These are phyloP conservation scores for Ceratocystis eucalypticola DNA, from an alignment of 2,329 filamentous ascomycete species.

Conservation along the genomic window DNA sequence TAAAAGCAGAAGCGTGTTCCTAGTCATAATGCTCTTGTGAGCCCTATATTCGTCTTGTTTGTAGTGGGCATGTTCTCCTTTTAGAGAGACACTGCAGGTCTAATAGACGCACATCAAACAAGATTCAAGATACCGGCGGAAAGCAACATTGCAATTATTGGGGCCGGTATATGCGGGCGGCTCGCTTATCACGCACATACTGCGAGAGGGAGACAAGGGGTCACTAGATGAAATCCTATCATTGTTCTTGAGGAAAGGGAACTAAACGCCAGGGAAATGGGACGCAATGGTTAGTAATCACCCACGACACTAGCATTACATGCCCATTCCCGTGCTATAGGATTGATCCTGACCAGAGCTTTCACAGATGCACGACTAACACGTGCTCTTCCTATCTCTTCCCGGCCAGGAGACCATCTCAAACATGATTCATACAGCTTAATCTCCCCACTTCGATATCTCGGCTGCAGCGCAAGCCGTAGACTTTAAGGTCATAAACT, in stretches of 20 bases:
- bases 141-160: slow-evolving; percentile 35
- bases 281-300: slow-evolving; percentile 25
- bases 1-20: too few species aligned
- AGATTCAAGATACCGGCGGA: slow-evolving; percentile 28
- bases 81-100: slow-evolving; percentile 31
- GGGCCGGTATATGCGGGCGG: slow-evolving; percentile 35
- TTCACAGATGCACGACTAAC: neutral
- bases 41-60: slow-evolving; percentile 20
- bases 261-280: slow-evolving; percentile 29
- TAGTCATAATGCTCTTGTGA: slow-evolving; percentile 11
- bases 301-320: neutral
- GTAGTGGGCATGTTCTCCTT: slow-evolving; percentile 27
- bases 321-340: too few species aligned
- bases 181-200: slow-evolving; percentile 32
- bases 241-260: slow-evolving; percentile 27
- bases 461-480: slow-evolving; percentile 22
- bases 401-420: slow-evolving; percentile 20
- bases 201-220: slow-evolving; percentile 19
- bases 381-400: neutral
- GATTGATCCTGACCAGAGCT: neutral
- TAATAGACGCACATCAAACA: slow-evolving; percentile 30
- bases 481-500: slow-evolving; percentile 23
- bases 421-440: slow-evolving; percentile 21
- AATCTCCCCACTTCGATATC: slow-evolving; percentile 21
- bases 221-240: slow-evolving; percentile 21